Evolutionary conservation across 352 stramenopile genomes (phyloP), one percentile per base, ranked within the genome.

Genomic region (Phytophthora quininea): DNA sequence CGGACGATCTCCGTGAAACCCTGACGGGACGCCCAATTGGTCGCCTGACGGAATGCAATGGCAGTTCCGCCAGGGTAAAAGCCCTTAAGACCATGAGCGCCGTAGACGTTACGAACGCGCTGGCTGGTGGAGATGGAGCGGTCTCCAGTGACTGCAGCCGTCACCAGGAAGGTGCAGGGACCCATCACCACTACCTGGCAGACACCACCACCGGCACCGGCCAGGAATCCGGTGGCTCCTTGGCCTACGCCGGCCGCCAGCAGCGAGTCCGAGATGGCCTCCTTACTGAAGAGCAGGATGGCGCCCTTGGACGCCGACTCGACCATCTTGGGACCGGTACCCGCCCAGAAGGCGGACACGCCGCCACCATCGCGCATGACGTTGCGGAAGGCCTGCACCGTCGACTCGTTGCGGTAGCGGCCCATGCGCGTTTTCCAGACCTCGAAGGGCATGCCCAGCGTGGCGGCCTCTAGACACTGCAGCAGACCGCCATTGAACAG

Each of bases 381-480:
- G 64, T 96, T 97, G 58, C 76, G 69, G 69, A 97, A 97, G 47
- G 91, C 85, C 69, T 96, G 75, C 33, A 81, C 14, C 37, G 91
- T 97, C 43, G 72, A 84, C 73, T 97, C 88, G 32, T 68, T 73
- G 62, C 91, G 86, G 77, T 92, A 97, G 52, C 90, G 86, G 12
- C 91, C 91, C 91, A 97, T 97, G 74, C 90, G 89, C 57, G 91
- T 97, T 74, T 97, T 97, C 91, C 91, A 97, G 42, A 97, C 91
- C 77, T 97, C 91, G 65, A 97, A 97, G 42, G 91, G 91, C 89
- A 97, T 96, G 64, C 91, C 91, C 31, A 97, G 79, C 57, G 89
- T 96, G 24, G 86, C 89, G 33, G 91, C 91, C 69, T 97, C 91
- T 8, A 96, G 67, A 74, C 91, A 97, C 56, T 97, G 89, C 47